A percentile compares a stretch with the other conserved stretches of the same genome.
These are phyloP conservation scores for Penicilliopsis zonata DNA, from an alignment of 495 filamentous ascomycete species.

Conservation along the genomic window DNA sequence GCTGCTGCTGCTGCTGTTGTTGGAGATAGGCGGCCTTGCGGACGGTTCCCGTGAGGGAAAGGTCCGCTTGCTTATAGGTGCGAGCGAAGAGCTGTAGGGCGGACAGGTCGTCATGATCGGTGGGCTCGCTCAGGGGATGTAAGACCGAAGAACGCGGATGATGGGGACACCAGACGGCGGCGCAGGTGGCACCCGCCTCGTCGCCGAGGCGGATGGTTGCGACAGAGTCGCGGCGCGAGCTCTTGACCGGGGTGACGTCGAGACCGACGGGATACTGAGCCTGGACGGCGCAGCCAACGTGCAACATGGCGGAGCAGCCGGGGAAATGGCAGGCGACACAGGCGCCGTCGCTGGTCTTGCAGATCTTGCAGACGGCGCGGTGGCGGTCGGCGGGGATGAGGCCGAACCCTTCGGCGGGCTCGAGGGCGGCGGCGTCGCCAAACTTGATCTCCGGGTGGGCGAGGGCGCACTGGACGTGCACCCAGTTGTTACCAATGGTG, in stretches of 20 bases:
- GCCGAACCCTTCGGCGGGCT: constrained; percentile 78
- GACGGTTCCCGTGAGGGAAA: constrained; percentile 77
- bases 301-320: constrained; percentile 69
- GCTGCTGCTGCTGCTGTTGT: too few relatives aligned
- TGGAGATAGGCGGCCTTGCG: constrained; percentile 69
- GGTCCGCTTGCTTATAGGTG: constrained; percentile 90
- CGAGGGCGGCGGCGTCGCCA: constrained; percentile 65
- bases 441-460: constrained; percentile 91
- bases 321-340: constrained; percentile 61
- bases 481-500: constrained; percentile 92
- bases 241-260: constrained; percentile 82
- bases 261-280: constrained; percentile 76
- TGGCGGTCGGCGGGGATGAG: constrained; percentile 57
- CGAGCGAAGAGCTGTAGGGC: constrained; percentile 76
- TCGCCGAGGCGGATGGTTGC: constrained; percentile 62
- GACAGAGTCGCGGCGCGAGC: constrained; percentile 64
- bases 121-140: constrained; percentile 65
- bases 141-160: constrained; percentile 59
- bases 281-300: constrained; percentile 81
- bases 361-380: constrained; percentile 72
- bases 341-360: constrained; percentile 54
- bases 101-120: constrained; percentile 45
- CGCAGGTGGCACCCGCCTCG: constrained; percentile 64
- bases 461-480: constrained; percentile 87
- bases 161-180: constrained; percentile 83